Conservation (phyloP, 1,284 basidiomycete species). For the Schizophyllum commune region DNA sequence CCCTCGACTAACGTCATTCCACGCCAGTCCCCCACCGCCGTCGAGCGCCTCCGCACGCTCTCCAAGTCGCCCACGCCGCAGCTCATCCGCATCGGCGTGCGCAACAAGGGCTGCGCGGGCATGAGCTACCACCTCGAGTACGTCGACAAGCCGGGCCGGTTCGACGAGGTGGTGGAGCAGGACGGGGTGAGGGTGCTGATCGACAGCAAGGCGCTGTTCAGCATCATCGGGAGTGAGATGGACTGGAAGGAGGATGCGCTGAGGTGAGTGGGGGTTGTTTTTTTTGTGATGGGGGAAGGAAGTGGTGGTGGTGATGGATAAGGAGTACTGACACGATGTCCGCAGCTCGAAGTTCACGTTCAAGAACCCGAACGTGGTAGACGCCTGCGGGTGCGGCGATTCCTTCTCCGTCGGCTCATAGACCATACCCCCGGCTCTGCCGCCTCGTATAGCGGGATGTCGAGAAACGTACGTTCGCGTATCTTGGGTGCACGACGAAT, state of each 20-base stretch:
- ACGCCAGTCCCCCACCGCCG: conserved; percentile 73
- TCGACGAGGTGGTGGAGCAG: conserved; percentile 97
- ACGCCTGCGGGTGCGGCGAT: conserved; percentile 92
- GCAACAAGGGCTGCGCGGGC: conserved; percentile 98
- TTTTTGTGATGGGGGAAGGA: not conserved
- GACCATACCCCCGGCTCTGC: not conserved
- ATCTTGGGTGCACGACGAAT: no score
- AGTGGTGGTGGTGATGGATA: no score
- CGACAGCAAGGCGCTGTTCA: conserved; percentile 96
- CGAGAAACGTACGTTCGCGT: no score
- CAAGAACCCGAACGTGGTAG: conserved; percentile 85
- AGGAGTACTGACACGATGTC: no score
- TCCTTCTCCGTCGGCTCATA: conserved; percentile 58
- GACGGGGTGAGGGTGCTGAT: conserved; percentile 92
- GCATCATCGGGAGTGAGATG: conserved; percentile 98
- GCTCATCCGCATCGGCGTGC: conserved; percentile 90
- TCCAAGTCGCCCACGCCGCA: conserved; percentile 79
- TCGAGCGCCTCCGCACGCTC: conserved; percentile 64
- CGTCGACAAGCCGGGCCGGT: conserved; percentile 83
- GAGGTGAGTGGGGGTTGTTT: conserved; percentile 43
- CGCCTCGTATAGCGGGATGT: no score
- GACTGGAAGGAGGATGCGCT: conserved; percentile 94
- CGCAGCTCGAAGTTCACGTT: conserved; percentile 86
- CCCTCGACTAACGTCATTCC: conserved; percentile 1
- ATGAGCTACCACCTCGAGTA: conserved; percentile 98